Evolutionary conservation across 139 green algal genomes (phyloP), one percentile per base, ranked within the genome.

Genomic region (Chlorella sp.): DNA sequence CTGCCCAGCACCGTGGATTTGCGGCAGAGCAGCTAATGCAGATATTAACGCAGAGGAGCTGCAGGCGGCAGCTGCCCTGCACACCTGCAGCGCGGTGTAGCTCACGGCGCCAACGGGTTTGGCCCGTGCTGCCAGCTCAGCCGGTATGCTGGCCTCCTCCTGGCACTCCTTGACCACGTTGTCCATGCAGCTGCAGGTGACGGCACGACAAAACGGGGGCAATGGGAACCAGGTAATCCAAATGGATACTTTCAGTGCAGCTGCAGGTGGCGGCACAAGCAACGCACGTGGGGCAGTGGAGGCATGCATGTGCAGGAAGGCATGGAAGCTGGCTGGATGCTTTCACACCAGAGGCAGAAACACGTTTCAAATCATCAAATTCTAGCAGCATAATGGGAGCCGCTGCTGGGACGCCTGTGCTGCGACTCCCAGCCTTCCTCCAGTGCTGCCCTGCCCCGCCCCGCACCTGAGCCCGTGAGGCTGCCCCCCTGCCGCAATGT

Each of bases 81-180:
- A 48, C 36, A 89, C 89, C 34, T 90, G 85, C 76, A 89, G 77
- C 7, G 89, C 90, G 5, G 80, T 76, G 88, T 96, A 96, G 79
- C 85, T 95, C 21, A 97, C 94, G 15, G 86, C 93, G 0, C 94
- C 95, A 0, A 91, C 91, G 0, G 95, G 37, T 69, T 53, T 24
- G 39, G 93, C 96, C 2, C 68, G 87, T 37, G 57, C 28, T 28
- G 97, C 97, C 40, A 99, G 88, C 26, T 94, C 82, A 0, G 48
- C 24, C 0, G 97, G 95, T 22, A 99, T 96, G 86, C 95, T 91
- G 32, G 98, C 98, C 93, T 99, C 98, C 93, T 99, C 98, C 37
- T 90, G 89, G 68, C 96, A 98, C 94, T 99, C 98, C 93, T 99
- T 99, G 21, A 97, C 85, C 82, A 99, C 95, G 86, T 99, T 99